Base-by-base conservation (phyloP, 1,139 yeast species). In the Zygosaccharomyces sapae region DNA sequence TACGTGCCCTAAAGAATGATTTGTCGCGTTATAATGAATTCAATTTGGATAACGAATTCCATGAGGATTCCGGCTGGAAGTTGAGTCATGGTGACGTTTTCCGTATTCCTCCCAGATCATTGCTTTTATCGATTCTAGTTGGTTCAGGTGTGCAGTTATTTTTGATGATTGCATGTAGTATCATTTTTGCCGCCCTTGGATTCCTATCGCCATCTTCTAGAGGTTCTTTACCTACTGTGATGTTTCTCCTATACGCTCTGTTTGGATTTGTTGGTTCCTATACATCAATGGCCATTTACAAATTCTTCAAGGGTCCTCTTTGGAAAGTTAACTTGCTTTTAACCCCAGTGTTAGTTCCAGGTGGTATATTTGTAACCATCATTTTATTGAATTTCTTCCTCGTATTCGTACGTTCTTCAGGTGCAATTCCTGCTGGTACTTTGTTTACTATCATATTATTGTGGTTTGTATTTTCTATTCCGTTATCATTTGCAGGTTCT, bases 11-110 rank as follows among this genome's bases (percentile, higher is more conserved):
- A 65, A 85, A 80, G 65, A 83, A 79, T 63, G 98, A 92, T 67
- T 86, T 90, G 58, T 78, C 84, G 52, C 83, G 86, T 59, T 94
- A 94, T 69, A 90, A 90, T 63, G 95, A 89, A 64, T 79, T 90
- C 55, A 89, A 85, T 63, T 74, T 88, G 55, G 95, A 88, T 61
- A 89, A 84, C 57, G 96, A 87, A 53, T 79, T 88, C 47, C 83
- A 88, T 52, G 97, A 90, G 62, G 98, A 94, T 66, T 79, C 90
- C 63, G 98, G 99, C 35, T 92, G 99, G 99, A 94, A 94, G 67
- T 76, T 92, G 55, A 82, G 90, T 39, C 95, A 92, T 63, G 97
- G 97, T 50, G 98, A 92, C 66, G 89, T 92, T 30, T 92, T 92
- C 74, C 78, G 98, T 66, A 73, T 92, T 5, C 98, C 98, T 35